Evolutionary conservation across 2,329 filamentous ascomycete genomes (phyloP), one percentile per base, ranked within the genome.

Genomic region (Fusarium piperis): DNA sequence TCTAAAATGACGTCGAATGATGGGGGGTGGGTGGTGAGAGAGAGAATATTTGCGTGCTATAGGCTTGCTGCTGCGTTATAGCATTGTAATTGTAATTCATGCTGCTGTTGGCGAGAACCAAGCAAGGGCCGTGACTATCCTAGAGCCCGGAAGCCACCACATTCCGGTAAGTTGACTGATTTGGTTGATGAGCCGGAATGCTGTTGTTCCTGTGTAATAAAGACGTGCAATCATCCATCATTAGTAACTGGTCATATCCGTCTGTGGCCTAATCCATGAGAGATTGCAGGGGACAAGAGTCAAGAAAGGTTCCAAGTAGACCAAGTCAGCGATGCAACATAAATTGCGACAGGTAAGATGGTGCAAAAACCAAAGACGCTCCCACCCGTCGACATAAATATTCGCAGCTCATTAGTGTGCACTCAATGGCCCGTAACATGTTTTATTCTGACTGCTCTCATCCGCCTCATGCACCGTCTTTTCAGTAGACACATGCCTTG

Each of bases 1-100:
- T 48, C 59, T 67, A 46, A 56, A 73, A 70, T 60, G 51, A 55
- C 36, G 63, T 62, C 33, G 52, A 39, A 39, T 20, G 51, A 62
- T 53, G 46, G 46, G 23, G 26, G 12, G 33, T 28, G 36, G n/a
- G 33, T 26, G 33, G 15, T 28, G 30, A 18, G 30, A 51, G n/a
- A 20, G 33, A n/a, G n/a, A n/a, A 33, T 51, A 16, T 35, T 59
- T 41, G 48, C 30, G 51, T 35, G 68, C 18, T 65, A 56, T 28
- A 36, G 32, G 52, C 52, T 55, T 48, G 16, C 20, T 52, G 18
- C 44, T 18, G 38, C 56, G 18, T 46, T 46, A 55, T 28, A 30
- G 46, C 11, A 46, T 57, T 36, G 35, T 65, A 66, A 62, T 64
- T 62, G 26, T 63, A 59, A 64, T 60, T 66, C 38, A 48, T 36